Evolutionary conservation across 2,329 filamentous ascomycete species (phyloP), one percentile per base, ranked within the genome.

Genomic region (Botryotinia narcissicola): DNA sequence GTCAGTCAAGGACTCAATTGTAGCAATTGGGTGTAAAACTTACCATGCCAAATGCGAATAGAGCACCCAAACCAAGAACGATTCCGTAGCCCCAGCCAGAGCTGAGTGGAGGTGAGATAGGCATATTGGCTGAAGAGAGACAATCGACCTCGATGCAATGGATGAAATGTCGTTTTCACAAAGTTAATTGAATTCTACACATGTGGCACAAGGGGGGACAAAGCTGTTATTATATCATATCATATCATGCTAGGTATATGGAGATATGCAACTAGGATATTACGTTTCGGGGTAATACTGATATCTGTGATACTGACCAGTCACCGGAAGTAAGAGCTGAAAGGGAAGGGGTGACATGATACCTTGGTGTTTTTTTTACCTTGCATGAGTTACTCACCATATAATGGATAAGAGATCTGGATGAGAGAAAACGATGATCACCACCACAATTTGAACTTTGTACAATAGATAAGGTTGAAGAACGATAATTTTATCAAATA

Each of bases 11-110:
- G 9, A 57, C 9, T 29, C 32, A 54, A 48, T 29, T 59, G 37
- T 42, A 64, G 72, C 46, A 60, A 29, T 29, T 18, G 12, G 32
- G 44, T 9, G 44, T 57, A 57, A 44, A 46, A 72, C 79, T 76
- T 76, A 91, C 90, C 89, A 91, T 91, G 51, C 87, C 85, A 78
- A 90, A 83, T 22, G 89, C 87, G 81, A 91, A 91, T 9, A 87
- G 83, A 79, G 89, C 88, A 42, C 89, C 89, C 42, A 91, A 71
- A 44, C 80, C 89, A 60, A 91, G 80, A 71, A 91, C 86, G 73
- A 91, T 88, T 64, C 88, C 89, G 87, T 91, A 91, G 75, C 89
- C 89, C 80, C 88, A 89, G 54, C 84, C 86, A 76, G 75, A 70
- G 63, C 71, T 80, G 37, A 81, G 76, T 62, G 80, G 80, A 59